Percentiles rank a stretch among this genome's conserved stretches.
phyloP scores from a whole-genome alignment of 2,329 filamentous ascomycete species.

The Botrytis paeoniae region DNA sequence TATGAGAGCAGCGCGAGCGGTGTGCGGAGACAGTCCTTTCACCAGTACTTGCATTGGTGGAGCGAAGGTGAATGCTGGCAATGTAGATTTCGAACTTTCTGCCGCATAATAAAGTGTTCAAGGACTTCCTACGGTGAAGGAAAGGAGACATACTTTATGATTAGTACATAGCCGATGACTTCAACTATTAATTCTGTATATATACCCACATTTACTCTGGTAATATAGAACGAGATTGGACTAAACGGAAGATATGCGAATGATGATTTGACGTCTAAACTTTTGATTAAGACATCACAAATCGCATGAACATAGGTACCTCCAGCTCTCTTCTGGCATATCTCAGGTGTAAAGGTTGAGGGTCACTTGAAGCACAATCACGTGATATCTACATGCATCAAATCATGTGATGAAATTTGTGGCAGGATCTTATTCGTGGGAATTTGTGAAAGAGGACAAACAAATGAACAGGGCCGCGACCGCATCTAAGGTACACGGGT shows the following conservation, averaged over 20 bases:
- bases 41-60: slow-evolving; percentile 33
- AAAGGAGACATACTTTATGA: neutral
- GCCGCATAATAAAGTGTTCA: neutral
- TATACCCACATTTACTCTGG: neutral
- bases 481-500: neutral
- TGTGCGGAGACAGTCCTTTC: slow-evolving; percentile 27
- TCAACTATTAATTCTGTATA: neutral
- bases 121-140: neutral
- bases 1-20: slow-evolving; percentile 46
- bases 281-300: too few relatives aligned
- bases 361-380: neutral
- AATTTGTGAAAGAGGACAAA: neutral
- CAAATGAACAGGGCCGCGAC: neutral
- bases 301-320: neutral
- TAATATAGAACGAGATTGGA: neutral
- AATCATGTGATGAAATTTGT: slow-evolving; percentile 8
- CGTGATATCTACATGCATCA: neutral
- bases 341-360: neutral
- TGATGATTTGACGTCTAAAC: neutral
- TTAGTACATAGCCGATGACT: neutral
- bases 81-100: slow-evolving; percentile 26
- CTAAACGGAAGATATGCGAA: neutral
- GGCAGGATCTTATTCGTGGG: neutral
- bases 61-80: slow-evolving; percentile 25
- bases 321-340: neutral